Conservation (phyloP, 1,284 basidiomycete species). For the Moesziomyces parantarcticus region DNA sequence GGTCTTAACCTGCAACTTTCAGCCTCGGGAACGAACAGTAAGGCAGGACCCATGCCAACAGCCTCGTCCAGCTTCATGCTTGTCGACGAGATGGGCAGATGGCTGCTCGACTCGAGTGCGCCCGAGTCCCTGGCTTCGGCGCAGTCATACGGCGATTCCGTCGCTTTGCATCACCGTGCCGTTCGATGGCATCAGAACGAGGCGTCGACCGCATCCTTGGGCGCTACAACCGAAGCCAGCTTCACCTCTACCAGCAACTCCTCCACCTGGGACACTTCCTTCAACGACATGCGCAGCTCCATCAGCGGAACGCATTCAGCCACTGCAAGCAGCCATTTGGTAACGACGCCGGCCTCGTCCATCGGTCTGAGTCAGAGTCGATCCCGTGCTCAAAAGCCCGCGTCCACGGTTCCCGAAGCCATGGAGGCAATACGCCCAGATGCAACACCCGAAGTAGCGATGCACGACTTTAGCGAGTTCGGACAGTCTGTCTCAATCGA, state of each 20-base stretch:
- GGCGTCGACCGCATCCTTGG: constrained; percentile 11
- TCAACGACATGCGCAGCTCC: constrained; percentile 10
- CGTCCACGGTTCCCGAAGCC: background rate
- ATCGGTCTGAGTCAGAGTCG: constrained; percentile 9
- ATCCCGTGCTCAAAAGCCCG: background rate
- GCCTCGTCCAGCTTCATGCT: background rate
- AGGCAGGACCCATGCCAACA: background rate
- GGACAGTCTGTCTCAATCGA: constrained; percentile 40
- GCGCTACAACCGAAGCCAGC: constrained; percentile 18
- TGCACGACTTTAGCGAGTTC: constrained; percentile 43
- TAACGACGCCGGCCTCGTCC: constrained; percentile 17
- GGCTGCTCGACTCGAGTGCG: constrained; percentile 2
- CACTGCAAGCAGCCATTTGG: background rate
- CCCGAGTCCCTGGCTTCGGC: background rate
- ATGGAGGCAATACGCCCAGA: background rate
- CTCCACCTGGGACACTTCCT: constrained; percentile 25
- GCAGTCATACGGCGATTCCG: background rate
- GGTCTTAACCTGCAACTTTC: constrained; percentile 10
- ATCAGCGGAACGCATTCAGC: background rate
- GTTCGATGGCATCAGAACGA: constrained; percentile 6
- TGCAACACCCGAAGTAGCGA: constrained; percentile 16
- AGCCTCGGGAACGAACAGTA: too few species aligned
- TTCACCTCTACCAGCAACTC: constrained; percentile 15
- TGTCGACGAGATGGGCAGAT: constrained; percentile 36
- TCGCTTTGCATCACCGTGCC: background rate